phyloP scores from a whole-genome alignment of 768 basidiomycete genomes.

The Ramaria sp. region DNA sequence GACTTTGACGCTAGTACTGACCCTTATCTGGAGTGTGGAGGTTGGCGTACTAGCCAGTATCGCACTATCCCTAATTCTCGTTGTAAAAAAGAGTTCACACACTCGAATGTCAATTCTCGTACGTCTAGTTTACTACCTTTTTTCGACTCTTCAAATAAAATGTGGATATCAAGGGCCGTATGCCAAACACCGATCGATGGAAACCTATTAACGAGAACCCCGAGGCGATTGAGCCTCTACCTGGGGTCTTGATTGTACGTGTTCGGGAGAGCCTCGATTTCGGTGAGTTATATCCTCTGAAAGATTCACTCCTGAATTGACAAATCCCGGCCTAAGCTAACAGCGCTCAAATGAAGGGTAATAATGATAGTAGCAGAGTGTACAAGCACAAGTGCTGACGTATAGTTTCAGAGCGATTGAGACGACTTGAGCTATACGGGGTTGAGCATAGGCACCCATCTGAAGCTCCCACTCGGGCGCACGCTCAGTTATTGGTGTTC shows the following conservation, averaged over 20 bases:
- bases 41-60: constrained; percentile 86
- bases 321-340: constrained; percentile 46
- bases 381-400: background rate
- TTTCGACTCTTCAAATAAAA: background rate
- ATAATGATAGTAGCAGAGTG: constrained; percentile 5
- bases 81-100: constrained; percentile 82
- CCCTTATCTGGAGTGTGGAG: constrained; percentile 86
- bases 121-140: constrained; percentile 15
- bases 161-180: constrained; percentile 46
- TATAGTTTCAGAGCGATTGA: constrained; percentile 52
- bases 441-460: constrained; percentile 73
- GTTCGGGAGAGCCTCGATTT: constrained; percentile 90
- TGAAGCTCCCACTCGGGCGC: constrained; percentile 68
- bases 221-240: constrained; percentile 68
- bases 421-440: constrained; percentile 85
- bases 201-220: constrained; percentile 83
- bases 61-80: constrained; percentile 77
- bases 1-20: constrained; percentile 77
- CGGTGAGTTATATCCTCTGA: constrained; percentile 34
- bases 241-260: constrained; percentile 78
- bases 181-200: constrained; percentile 86
- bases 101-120: constrained; percentile 88
- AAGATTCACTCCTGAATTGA: constrained; percentile 2
- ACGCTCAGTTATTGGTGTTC: constrained; percentile 75
- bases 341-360: constrained; percentile 88